A percentile compares a stretch with the other conserved stretches of the same genome.
These are phyloP conservation scores for Bolboschoenus planiculmis DNA, from an alignment of 176 grass and related monocot species.

Conservation along the genomic window DNA sequence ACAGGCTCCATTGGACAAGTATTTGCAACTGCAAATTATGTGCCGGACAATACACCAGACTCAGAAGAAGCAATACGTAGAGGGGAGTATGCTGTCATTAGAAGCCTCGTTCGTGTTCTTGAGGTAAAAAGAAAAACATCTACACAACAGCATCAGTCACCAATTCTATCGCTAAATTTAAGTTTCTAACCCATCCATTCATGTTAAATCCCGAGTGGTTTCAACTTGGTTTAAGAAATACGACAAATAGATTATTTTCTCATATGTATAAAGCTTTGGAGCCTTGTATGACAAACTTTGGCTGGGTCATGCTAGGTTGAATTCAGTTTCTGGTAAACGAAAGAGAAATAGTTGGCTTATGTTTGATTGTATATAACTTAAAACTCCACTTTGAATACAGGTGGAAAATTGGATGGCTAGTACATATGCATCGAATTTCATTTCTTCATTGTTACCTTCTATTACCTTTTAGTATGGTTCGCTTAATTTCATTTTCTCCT, in stretches of 20 bases:
- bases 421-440: neutral
- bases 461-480: neutral
- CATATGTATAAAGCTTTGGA: neutral
- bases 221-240: conserved; percentile 9
- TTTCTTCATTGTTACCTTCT: neutral
- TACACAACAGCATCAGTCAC: neutral
- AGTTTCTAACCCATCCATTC: conserved; percentile 9
- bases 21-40: conserved; percentile 67
- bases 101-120: conserved; percentile 92
- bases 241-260: neutral
- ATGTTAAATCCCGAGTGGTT: conserved; percentile 1
- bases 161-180: neutral
- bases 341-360: neutral
- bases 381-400: neutral
- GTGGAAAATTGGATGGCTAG: neutral
- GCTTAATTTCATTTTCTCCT: neutral
- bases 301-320: neutral
- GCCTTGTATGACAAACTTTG: neutral
- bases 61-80: conserved; percentile 85
- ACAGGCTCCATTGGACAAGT: conserved; percentile 83
- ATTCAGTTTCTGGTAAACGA: neutral
- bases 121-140: conserved; percentile 49
- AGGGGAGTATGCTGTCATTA: conserved; percentile 91
- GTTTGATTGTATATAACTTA: neutral
- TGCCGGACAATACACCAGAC: conserved; percentile 64